Evolutionary conservation across 768 basidiomycete genomes (phyloP).

Genomic region (Porphyrellus cyaneotinctus): DNA sequence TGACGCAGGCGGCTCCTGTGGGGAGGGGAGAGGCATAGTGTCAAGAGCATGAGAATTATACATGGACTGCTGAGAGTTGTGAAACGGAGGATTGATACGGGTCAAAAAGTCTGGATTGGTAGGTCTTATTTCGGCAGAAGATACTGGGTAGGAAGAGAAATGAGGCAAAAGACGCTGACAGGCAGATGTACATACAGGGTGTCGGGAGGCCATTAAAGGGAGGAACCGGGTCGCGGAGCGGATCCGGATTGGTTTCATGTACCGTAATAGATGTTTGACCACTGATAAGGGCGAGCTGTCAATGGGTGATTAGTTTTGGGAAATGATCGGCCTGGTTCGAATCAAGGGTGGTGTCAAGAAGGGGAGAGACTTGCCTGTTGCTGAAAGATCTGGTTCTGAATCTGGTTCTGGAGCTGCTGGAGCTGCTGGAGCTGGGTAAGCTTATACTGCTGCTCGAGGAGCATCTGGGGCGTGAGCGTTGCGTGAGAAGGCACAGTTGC

Average conservation of each 20-base stretch:
- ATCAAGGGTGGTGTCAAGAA: background rate
- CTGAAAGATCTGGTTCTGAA: slow-evolving; percentile 85
- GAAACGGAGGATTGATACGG: slow-evolving; percentile 53
- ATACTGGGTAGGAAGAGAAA: slow-evolving; percentile 36
- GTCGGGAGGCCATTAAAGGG: slow-evolving; percentile 58
- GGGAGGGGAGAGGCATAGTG: slow-evolving; percentile 25
- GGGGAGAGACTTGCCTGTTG: slow-evolving; percentile 62
- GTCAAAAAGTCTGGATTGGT: slow-evolving; percentile 56
- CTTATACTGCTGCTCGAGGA: slow-evolving; percentile 75
- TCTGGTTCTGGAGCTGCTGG: slow-evolving; percentile 77
- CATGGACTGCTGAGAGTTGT: slow-evolving; percentile 26
- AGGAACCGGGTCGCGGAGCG: slow-evolving; percentile 33
- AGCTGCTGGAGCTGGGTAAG: slow-evolving; percentile 73
- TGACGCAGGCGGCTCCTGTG: slow-evolving; percentile 28
- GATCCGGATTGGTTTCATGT: slow-evolving; percentile 34
- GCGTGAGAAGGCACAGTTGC: slow-evolving; percentile 17
- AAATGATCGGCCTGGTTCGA: slow-evolving; percentile 1
- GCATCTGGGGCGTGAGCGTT: slow-evolving; percentile 41
- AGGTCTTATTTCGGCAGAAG: slow-evolving; percentile 64
- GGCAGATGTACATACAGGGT: slow-evolving; percentile 46
- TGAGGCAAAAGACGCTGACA: slow-evolving; percentile 12
- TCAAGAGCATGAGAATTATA: slow-evolving; percentile 26
- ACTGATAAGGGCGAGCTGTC: slow-evolving; percentile 67
- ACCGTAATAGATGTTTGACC: slow-evolving; percentile 36
- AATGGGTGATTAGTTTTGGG: slow-evolving; percentile 11